phyloP scores from a whole-genome alignment of 306 rosid species.

The Inga laurina region DNA sequence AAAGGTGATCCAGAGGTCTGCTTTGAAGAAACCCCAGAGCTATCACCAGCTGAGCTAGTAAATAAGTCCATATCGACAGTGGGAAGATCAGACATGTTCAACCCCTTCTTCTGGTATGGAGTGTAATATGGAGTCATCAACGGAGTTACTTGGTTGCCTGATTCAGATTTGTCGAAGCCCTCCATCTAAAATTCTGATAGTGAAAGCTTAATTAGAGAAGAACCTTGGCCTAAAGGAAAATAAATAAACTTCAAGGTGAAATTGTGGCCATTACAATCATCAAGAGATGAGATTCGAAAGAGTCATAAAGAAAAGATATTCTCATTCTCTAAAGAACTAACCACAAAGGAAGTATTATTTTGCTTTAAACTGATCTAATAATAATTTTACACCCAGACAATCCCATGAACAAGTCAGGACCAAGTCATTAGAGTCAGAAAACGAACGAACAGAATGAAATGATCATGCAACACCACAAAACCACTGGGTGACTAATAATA shows the following conservation, averaged over 20 bases:
- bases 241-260: not conserved
- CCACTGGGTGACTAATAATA: not conserved
- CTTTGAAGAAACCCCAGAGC: not conserved
- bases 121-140: conserved; percentile 24
- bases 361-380: not conserved
- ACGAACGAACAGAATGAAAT: not conserved
- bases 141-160: conserved; percentile 34
- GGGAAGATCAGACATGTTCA: not conserved
- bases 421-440: not conserved
- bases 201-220: conserved; percentile 14
- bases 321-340: not conserved
- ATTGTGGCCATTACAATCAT: conserved; percentile 20
- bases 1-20: conserved; percentile 49
- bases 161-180: conserved; percentile 40
- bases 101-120: not conserved
- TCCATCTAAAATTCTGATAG: conserved; percentile 42
- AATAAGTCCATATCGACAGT: not conserved
- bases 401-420: not conserved
- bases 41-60: not conserved
- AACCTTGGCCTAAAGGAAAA: not conserved
- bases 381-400: not conserved
- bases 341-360: not conserved
- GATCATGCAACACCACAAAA: not conserved
- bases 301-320: not conserved
- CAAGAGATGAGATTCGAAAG: not conserved